Conservation (phyloP, 352 stramenopile genomes). For the Phytophthora litchii region DNA sequence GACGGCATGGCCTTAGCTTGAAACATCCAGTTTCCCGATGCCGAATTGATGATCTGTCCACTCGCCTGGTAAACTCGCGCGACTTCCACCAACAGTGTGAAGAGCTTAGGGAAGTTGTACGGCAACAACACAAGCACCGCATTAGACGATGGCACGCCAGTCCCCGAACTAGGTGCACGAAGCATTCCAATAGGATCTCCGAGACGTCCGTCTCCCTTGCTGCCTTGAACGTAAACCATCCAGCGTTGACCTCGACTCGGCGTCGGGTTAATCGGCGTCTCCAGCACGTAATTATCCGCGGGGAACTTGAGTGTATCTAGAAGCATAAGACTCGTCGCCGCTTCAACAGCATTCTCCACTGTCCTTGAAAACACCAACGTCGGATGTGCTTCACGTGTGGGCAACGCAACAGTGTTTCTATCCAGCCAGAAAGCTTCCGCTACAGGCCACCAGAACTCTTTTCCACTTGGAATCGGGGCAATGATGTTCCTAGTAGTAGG, state of each 20-base stretch:
- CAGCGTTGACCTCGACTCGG: slow-evolving; percentile 79
- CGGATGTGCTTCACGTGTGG: slow-evolving; percentile 76
- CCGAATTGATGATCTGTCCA: slow-evolving; percentile 75
- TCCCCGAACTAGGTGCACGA: slow-evolving; percentile 33
- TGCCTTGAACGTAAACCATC: slow-evolving; percentile 84
- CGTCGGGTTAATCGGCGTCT: slow-evolving; percentile 57
- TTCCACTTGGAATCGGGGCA: slow-evolving; percentile 68
- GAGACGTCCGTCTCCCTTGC: slow-evolving; percentile 79
- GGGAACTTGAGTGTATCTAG: slow-evolving; percentile 90
- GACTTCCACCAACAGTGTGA: slow-evolving; percentile 82
- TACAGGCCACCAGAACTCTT: slow-evolving; percentile 86
- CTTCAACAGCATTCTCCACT: slow-evolving; percentile 81
- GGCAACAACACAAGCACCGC: slow-evolving; percentile 83
- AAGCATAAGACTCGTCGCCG: slow-evolving; percentile 86
- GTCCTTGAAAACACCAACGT: slow-evolving; percentile 71
- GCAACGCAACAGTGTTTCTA: slow-evolving; percentile 76
- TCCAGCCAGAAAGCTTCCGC: slow-evolving; percentile 88
- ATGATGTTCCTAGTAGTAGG: slow-evolving; percentile 68
- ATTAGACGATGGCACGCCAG: slow-evolving; percentile 41
- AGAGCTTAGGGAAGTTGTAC: slow-evolving; percentile 89
- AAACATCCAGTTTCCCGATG: slow-evolving; percentile 78
- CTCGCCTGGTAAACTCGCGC: slow-evolving; percentile 82
- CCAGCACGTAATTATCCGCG: slow-evolving; percentile 75
- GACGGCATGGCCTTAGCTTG: slow-evolving; percentile 88
- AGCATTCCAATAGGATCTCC: slow-evolving; percentile 87